A percentile compares a stretch with the other conserved stretches of the same genome.
phyloP scores from a whole-genome alignment of 2,329 filamentous ascomycete species.

The Xylariaceae sp. region DNA sequence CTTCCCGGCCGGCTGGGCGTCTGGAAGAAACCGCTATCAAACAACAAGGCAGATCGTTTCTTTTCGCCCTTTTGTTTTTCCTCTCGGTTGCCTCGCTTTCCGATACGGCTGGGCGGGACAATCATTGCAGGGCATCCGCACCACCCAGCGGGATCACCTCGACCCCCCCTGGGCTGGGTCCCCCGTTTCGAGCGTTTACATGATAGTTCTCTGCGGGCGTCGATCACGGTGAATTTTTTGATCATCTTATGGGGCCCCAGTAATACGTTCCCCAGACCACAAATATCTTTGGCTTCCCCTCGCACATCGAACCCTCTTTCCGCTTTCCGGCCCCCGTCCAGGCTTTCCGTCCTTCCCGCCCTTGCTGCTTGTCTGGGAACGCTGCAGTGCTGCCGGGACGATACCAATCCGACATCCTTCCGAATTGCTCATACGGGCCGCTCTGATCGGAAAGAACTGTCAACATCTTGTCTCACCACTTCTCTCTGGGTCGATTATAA shows the following conservation, averaged over 20 bases:
- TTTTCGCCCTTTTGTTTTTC: slow-evolving; percentile 8
- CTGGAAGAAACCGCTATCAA: slow-evolving; percentile 11
- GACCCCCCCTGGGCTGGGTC: slow-evolving; percentile 9
- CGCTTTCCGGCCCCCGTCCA: too few relatives aligned
- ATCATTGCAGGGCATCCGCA: slow-evolving; percentile 8
- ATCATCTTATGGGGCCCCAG: slow-evolving; percentile 18
- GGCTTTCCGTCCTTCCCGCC: too few relatives aligned
- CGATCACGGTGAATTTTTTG: slow-evolving; percentile 28
- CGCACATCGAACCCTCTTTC: too few relatives aligned
- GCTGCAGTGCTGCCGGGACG: too few relatives aligned
- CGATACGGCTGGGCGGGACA: slow-evolving; percentile 12
- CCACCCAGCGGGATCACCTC: slow-evolving; percentile 5
- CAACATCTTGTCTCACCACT: too few relatives aligned
- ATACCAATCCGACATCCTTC: too few relatives aligned
- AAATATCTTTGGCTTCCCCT: slow-evolving; percentile 15
- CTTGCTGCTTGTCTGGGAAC: too few relatives aligned
- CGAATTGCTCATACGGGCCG: too few relatives aligned
- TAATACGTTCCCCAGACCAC: slow-evolving; percentile 11
- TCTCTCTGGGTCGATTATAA: too few relatives aligned
- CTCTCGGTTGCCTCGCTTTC: slow-evolving; percentile 11
- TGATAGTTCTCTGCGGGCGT: slow-evolving; percentile 31
- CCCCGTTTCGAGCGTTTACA: slow-evolving; percentile 35
- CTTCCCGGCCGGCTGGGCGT: too few relatives aligned
- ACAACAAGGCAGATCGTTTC: slow-evolving; percentile 12
- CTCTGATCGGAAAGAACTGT: too few relatives aligned